These are phyloP conservation scores for Inga laurina DNA, from an alignment of 306 rosid genomes.

Conservation along the genomic window DNA sequence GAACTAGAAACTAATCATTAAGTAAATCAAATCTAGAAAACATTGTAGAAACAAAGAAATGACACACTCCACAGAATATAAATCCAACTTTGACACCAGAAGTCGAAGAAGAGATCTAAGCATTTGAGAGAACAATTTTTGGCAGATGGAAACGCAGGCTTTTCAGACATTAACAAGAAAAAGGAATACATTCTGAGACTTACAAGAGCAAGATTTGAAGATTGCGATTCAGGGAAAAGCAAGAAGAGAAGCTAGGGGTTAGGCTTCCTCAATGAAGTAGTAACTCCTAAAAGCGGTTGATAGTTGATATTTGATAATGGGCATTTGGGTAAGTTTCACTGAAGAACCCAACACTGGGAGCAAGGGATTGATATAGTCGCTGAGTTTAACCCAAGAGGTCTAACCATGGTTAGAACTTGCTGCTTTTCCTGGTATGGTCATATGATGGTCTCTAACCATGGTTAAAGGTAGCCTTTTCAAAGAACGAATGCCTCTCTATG, in stretches of 20 bases:
- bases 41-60: not conserved
- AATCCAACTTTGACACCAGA: constrained; percentile 3
- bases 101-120: constrained; percentile 41
- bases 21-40: constrained; percentile 3
- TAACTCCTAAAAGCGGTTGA: constrained; percentile 2
- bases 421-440: constrained; percentile 12
- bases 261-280: not conserved
- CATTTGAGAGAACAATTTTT: not conserved
- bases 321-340: constrained; percentile 2
- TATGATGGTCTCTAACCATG: constrained; percentile 41
- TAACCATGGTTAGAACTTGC: constrained; percentile 60
- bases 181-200: constrained; percentile 39
- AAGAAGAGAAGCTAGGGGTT: not conserved
- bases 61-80: constrained; percentile 17
- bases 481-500: not conserved
- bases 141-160: not conserved
- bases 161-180: constrained; percentile 20
- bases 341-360: constrained; percentile 18
- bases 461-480: constrained; percentile 36
- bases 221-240: constrained; percentile 32
- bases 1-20: constrained; percentile 2
- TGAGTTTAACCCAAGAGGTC: constrained; percentile 29
- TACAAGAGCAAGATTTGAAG: constrained; percentile 39
- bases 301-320: not conserved
- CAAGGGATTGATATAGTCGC: constrained; percentile 25